Percentiles rank a stretch among this genome's conserved stretches.
These are phyloP conservation scores for Glutinoglossum americanum DNA, from an alignment of 495 filamentous ascomycete genomes.

Conservation along the genomic window DNA sequence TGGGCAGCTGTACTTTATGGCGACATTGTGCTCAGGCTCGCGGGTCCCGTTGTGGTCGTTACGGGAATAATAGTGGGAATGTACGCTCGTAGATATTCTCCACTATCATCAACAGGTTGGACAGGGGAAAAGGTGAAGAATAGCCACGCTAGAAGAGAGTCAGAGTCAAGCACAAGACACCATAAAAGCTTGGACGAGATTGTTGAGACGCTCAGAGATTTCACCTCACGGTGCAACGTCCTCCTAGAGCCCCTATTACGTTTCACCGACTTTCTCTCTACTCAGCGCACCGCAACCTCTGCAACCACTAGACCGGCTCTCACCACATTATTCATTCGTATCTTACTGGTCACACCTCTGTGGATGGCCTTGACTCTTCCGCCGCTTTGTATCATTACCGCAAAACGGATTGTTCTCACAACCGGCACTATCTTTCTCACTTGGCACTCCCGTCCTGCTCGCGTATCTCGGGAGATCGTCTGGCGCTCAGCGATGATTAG, in stretches of 20 bases:
- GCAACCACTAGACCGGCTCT: conserved; percentile 85
- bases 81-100: conserved; percentile 79
- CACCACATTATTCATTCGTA: conserved; percentile 72
- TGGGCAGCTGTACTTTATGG: conserved; percentile 77
- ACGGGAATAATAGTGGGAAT: conserved; percentile 65
- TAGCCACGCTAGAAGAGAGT: conserved; percentile 26
- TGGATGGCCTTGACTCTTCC: conserved; percentile 72
- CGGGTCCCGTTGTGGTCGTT: conserved; percentile 69
- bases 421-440: conserved; percentile 65
- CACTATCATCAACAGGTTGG: conserved; percentile 66
- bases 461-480: conserved; percentile 67
- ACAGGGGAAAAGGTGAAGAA: conserved; percentile 36
- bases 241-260: conserved; percentile 71
- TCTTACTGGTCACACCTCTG: conserved; percentile 64
- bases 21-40: conserved; percentile 52
- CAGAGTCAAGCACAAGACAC: conserved; percentile 46
- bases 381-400: conserved; percentile 68
- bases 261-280: conserved; percentile 83
- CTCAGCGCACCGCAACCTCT: conserved; percentile 72
- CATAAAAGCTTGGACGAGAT: conserved; percentile 88
- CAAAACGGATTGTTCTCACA: conserved; percentile 56
- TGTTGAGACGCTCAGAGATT: conserved; percentile 68
- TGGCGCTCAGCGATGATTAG: conserved; percentile 72
- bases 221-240: conserved; percentile 79
- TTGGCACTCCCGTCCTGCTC: conserved; percentile 76